A percentile compares a stretch with the other conserved stretches of the same genome.
Evolutionary conservation across 768 basidiomycete genomes (phyloP).

Genomic region (Panaeolus cyanescens): DNA sequence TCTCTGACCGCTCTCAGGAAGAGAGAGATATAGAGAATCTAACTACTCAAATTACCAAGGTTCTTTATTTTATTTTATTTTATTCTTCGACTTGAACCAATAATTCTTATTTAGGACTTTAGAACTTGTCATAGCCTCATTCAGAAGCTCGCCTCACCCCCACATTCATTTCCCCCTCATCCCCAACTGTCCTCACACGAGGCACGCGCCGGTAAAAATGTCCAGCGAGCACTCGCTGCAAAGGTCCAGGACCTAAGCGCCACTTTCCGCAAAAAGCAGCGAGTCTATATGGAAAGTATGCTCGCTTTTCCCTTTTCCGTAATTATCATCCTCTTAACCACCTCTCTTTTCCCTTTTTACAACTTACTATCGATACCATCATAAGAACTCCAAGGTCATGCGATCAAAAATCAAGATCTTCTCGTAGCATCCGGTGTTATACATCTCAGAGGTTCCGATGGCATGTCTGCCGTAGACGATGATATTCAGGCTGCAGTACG

Average conservation of each 20-base stretch:
- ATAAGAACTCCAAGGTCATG: conserved; percentile 93
- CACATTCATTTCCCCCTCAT: conserved; percentile 68
- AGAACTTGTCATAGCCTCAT: conserved; percentile 66
- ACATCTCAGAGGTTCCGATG: conserved; percentile 79
- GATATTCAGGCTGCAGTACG: conserved; percentile 86
- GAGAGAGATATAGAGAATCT: conserved; percentile 90
- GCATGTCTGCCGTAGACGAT: conserved; percentile 84
- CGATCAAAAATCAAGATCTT: conserved; percentile 95
- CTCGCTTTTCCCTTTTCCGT: conserved; percentile 25
- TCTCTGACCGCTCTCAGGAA: conserved; percentile 91
- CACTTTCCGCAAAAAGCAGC: conserved; percentile 95
- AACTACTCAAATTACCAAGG: conserved; percentile 88
- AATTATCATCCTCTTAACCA: conserved; percentile 12
- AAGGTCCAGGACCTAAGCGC: conserved; percentile 93
- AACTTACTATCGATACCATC: conserved; percentile 18
- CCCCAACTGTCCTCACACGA: conserved; percentile 43
- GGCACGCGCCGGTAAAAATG: conserved; percentile 81
- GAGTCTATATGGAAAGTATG: conserved; percentile 95
- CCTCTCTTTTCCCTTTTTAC: conserved; percentile 14
- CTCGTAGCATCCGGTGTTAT: conserved; percentile 88
- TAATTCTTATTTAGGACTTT: conserved; percentile 55
- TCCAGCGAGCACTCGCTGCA: conserved; percentile 94
- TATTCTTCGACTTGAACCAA: conserved; percentile 23
- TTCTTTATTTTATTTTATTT: conserved; percentile 47
- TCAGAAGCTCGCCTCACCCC: conserved; percentile 65